phyloP scores from a whole-genome alignment of 306 rosid species.

The Prunus salicina region DNA sequence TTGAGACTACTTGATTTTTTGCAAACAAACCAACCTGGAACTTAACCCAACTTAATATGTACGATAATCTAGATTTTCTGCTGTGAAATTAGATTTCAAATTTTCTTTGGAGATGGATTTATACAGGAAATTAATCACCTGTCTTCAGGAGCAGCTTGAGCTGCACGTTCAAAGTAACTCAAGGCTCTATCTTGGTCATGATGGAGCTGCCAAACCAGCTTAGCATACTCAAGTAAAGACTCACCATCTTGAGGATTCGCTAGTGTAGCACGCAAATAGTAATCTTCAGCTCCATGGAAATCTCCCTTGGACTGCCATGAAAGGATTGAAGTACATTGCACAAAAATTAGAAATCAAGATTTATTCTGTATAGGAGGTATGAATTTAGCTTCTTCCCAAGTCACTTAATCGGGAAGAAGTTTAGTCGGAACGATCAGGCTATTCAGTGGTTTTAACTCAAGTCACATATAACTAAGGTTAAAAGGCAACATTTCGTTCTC shows the following conservation, averaged over 20 bases:
- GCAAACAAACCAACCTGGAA: background rate
- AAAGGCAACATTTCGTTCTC: background rate
- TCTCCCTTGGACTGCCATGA: conserved; percentile 71
- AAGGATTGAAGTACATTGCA: conserved; percentile 1
- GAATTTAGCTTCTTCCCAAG: background rate
- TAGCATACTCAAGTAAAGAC: conserved; percentile 57
- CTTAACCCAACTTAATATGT: background rate
- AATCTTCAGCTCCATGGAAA: conserved; percentile 69
- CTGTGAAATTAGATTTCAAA: conserved; percentile 2
- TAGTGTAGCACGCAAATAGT: conserved; percentile 54
- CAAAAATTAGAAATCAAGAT: background rate
- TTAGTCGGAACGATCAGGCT: too few species aligned
- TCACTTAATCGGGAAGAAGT: too few species aligned
- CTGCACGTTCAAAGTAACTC: conserved; percentile 69
- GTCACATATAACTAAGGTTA: background rate
- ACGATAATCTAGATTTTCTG: background rate
- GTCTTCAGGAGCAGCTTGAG: conserved; percentile 54
- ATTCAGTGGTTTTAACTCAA: too few species aligned
- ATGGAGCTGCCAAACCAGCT: conserved; percentile 66
- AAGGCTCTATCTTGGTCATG: conserved; percentile 64
- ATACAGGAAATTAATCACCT: conserved; percentile 43
- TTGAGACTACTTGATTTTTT: background rate
- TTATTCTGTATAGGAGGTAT: background rate
- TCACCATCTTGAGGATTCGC: conserved; percentile 79
- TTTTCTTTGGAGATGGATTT: conserved; percentile 1